Conservation (phyloP, 75 land plant genomes). For the Selaginella moellendorffii region DNA sequence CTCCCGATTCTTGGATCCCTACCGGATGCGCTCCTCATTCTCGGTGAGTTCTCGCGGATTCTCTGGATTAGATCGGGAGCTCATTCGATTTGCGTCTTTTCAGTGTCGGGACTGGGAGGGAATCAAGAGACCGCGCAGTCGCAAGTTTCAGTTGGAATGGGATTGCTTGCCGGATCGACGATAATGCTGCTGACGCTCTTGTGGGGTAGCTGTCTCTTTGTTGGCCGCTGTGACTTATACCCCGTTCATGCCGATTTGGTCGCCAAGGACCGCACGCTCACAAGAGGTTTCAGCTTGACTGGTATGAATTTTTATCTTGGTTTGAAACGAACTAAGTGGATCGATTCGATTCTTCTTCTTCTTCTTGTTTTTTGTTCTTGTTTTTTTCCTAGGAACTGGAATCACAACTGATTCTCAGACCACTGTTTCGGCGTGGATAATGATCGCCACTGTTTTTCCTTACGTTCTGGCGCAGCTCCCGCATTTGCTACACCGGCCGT, state of each 20-base stretch:
- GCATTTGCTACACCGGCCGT: conserved; percentile 17
- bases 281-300: conserved; percentile 14
- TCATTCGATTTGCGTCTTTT: neutral
- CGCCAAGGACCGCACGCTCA: conserved; percentile 24
- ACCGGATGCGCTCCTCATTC: neutral
- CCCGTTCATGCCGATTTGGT: neutral
- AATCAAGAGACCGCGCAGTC: conserved; percentile 1
- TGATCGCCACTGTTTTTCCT: conserved; percentile 52
- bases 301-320: too few species aligned
- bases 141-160: conserved; percentile 7
- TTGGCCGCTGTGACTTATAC: conserved; percentile 5
- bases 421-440: conserved; percentile 44
- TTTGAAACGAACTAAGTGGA: too few species aligned
- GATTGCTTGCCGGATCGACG: conserved; percentile 6
- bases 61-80: neutral
- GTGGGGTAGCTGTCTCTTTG: conserved; percentile 2
- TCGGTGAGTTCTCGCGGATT: neutral
- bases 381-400: conserved; percentile 35
- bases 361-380: neutral
- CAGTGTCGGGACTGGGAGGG: conserved; percentile 3
- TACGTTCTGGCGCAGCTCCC: conserved; percentile 48
- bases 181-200: conserved; percentile 5
- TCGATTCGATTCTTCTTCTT: neutral
- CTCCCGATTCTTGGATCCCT: neutral
- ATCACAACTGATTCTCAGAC: conserved; percentile 47